Percentiles rank a stretch among this genome's conserved stretches.
phyloP scores from a whole-genome alignment of 768 basidiomycete species.

The Crepidotus variabilis region DNA sequence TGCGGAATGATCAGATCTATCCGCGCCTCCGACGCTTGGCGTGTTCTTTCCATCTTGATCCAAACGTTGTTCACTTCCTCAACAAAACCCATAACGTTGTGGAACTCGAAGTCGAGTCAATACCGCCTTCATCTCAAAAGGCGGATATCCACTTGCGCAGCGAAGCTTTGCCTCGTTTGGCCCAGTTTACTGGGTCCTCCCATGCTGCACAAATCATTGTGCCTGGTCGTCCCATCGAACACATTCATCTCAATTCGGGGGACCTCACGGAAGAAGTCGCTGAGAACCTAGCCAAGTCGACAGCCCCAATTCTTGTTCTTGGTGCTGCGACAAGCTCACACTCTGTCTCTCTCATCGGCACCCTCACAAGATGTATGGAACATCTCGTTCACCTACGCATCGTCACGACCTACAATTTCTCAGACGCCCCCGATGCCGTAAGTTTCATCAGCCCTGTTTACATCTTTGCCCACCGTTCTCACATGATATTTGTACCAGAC shows the following conservation, averaged over 20 bases:
- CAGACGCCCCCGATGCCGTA: slow-evolving; percentile 48
- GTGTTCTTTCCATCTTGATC: slow-evolving; percentile 59
- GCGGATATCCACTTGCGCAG: slow-evolving; percentile 33
- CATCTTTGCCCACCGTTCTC: slow-evolving; percentile 14
- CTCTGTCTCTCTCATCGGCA: slow-evolving; percentile 54
- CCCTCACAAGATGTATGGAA: slow-evolving; percentile 53
- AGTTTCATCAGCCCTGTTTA: slow-evolving; percentile 20
- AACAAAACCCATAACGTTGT: slow-evolving; percentile 47
- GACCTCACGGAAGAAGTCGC: slow-evolving; percentile 58
- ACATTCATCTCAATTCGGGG: slow-evolving; percentile 58
- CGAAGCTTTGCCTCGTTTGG: slow-evolving; percentile 38
- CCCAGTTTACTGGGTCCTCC: slow-evolving; percentile 60
- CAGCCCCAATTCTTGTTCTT: slow-evolving; percentile 50
- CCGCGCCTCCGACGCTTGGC: slow-evolving; percentile 51
- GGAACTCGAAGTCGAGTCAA: slow-evolving; percentile 53
- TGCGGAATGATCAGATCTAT: slow-evolving; percentile 34
- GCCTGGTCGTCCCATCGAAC: slow-evolving; percentile 62
- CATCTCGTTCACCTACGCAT: slow-evolving; percentile 64
- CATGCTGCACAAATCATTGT: slow-evolving; percentile 51
- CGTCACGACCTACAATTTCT: slow-evolving; percentile 52
- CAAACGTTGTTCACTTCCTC: slow-evolving; percentile 57
- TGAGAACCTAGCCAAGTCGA: slow-evolving; percentile 43
- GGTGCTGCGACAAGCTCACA: slow-evolving; percentile 56
- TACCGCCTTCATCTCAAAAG: slow-evolving; percentile 22
- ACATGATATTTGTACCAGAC: slow-evolving; percentile 36